Evolutionary conservation across 768 basidiomycete species (phyloP), one percentile per base, ranked within the genome.

Genomic region (Amanita thiersii): DNA sequence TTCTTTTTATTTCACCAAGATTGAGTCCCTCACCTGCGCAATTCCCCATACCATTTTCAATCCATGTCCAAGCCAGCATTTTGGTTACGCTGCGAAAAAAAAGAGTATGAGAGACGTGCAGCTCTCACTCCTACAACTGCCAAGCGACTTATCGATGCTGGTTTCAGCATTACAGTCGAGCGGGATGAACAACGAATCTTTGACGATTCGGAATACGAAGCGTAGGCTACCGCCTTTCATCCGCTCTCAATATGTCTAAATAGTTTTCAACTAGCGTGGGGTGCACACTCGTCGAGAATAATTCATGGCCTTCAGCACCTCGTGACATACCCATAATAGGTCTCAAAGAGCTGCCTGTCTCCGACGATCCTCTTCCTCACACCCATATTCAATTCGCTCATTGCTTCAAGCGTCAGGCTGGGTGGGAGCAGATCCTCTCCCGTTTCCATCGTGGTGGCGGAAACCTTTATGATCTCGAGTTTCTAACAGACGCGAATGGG

Each of bases 311-410:
- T 12, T 69, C 54, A 34, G 93, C 93, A 0, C 89, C 91, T 0
- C 61, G 59, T 17, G 61, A 75, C 31, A 63, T 79, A 24, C 83
- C 86, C 31, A 93, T 99, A 61, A 81, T 97, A 52, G 96, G 96
- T 4, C 73, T 99, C 60, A 99, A 99, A 69, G 96, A 98, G 57
- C 78, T 98, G n/a, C 79, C 85, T 17, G 77, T 66, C 40, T 93
- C 90, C 30, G 71, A 75, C 34, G 79, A 80, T 24, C 86, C 94
- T 15, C 68, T 99, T 12, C 79, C 77, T 5, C 96, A 99, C 62
- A 90, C 87, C 2, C 96, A 99, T 62, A 91, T 99, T 56, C 91
- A 96, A 54, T 99, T 98, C 53, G 93, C 92, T 3, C 96, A 98
- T 60, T 96, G 93, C 63, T 98, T 88, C 75, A 99, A 99, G 65